Evolutionary conservation across 192 early-diverging fungal species (phyloP), one percentile per base, ranked within the genome.

Genomic region (Phycomyces nitens): DNA sequence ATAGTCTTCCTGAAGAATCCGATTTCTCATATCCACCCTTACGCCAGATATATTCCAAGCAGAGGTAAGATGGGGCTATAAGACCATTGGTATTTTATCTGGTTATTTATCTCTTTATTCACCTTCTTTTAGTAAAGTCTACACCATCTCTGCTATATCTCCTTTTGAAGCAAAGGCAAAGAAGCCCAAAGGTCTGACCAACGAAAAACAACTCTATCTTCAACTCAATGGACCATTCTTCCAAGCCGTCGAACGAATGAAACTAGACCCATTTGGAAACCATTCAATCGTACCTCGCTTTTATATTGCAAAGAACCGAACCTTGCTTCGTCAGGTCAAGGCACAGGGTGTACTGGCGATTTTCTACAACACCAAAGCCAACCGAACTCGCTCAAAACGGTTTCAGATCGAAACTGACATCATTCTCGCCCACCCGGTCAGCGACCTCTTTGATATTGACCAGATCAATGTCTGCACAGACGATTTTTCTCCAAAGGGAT

Each of bases 221-320:
- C 68, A 69, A 58, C 53, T 69, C 5, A 69, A 69, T 38, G 60
- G 68, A 0, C 68, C 68, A 6, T 69, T 69, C n/a, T 69, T 69
- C 22, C 68, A 69, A 42, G 68, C 68, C 0, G 47, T 69, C 10
- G 68, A 69, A 26, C 50, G 60, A 3, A 69, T 69, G 68, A 69
- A 69, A 62, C 27, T 39, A n/a, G 52, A 55, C 9, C 44, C 53
- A 3, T n/a, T 14, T 0, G 68, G 53, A 0, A 58, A 69, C 20
- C 68, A 69, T 12, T 57, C 68, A 0, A 62, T 69, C 5, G 60
- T 71, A 0, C 68, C 74, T 8, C 69, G 74, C 0, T 65, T 76
- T 14, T 76, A 68, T 14, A 71, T 76, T 64, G 64, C 69, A 3
- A 70, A 71, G 47, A 76, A 76, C 51, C 74, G 74, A 12, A 76